These are phyloP conservation scores for Aspergillus terreus DNA, from an alignment of 2,329 filamentous ascomycete species.

Conservation along the genomic window DNA sequence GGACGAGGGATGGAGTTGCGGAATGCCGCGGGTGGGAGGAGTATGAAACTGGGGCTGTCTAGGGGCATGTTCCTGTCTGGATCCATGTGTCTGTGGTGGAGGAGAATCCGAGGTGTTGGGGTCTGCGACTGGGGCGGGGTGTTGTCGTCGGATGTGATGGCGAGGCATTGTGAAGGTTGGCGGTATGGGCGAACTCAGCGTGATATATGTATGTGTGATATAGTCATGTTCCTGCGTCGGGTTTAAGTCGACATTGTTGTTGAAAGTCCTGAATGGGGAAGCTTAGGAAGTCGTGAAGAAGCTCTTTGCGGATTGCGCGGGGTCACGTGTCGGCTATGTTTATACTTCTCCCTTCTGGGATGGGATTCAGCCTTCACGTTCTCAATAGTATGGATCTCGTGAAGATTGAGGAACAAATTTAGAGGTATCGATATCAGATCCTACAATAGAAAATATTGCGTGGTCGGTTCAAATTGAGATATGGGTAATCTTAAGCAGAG, in stretches of 20 bases:
- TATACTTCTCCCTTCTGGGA: not conserved
- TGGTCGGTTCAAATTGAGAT: too few species aligned
- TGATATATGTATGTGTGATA: too few species aligned
- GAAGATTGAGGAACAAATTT: too few species aligned
- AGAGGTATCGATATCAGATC: too few species aligned
- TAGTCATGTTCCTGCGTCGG: too few species aligned
- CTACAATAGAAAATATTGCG: too few species aligned
- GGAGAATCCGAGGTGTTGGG: not conserved
- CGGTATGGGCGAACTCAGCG: not conserved
- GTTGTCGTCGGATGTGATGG: slow-evolving; percentile 15
- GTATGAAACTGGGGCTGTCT: slow-evolving; percentile 27
- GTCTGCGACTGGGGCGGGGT: slow-evolving; percentile 1
- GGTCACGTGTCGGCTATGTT: not conserved
- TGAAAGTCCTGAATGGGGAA: not conserved
- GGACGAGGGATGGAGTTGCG: slow-evolving; percentile 25
- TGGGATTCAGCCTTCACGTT: not conserved
- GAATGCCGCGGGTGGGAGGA: slow-evolving; percentile 26
- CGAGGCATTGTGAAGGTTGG: slow-evolving; percentile 18
- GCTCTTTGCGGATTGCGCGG: not conserved
- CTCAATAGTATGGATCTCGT: too few species aligned
- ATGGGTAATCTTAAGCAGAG: too few species aligned
- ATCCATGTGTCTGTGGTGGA: not conserved
- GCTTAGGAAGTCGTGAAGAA: not conserved
- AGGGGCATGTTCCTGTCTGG: not conserved
- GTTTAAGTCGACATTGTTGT: not conserved